A percentile compares a stretch with the other conserved stretches of the same genome.
Evolutionary conservation across 208 protist species (phyloP).

Genomic region (Crithidia fasciculata): DNA sequence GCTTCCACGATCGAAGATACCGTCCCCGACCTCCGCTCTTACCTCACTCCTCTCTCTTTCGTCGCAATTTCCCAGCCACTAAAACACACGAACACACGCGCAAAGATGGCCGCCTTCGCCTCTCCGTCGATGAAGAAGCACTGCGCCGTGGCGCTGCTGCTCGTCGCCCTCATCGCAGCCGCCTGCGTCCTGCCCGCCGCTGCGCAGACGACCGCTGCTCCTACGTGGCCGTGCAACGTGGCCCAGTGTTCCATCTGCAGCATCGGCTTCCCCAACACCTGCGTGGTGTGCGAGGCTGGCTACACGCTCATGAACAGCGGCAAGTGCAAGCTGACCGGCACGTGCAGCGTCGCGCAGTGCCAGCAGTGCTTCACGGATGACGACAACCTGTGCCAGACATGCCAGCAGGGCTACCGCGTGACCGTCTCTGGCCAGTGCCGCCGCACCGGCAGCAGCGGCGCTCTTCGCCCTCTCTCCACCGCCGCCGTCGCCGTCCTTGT

Average conservation of each 20-base stretch:
- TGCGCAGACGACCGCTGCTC: not conserved
- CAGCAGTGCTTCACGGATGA: conserved; percentile 2
- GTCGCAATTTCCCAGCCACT: no score
- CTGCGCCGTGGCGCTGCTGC: not conserved
- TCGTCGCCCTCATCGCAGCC: not conserved
- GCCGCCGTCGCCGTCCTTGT: not conserved
- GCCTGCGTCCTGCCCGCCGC: not conserved
- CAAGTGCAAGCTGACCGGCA: conserved; percentile 6
- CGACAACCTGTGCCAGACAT: not conserved
- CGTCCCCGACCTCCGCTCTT: no score
- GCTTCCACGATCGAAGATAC: no score
- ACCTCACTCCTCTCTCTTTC: no score
- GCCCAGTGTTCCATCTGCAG: not conserved
- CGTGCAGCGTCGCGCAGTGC: conserved; percentile 5
- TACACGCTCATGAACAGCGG: conserved; percentile 3
- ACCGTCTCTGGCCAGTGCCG: not conserved
- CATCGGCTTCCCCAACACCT: conserved; percentile 1
- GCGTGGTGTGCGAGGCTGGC: not conserved
- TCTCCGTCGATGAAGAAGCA: not conserved
- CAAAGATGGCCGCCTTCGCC: not conserved
- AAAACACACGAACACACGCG: no score
- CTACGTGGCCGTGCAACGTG: not conserved
- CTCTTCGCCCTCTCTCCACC: not conserved
- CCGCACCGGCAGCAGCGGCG: not conserved
- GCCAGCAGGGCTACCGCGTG: not conserved